Evolutionary conservation across 1,139 yeast genomes (phyloP), one percentile per base, ranked within the genome.

Genomic region (Saccharomyces hybrid): DNA sequence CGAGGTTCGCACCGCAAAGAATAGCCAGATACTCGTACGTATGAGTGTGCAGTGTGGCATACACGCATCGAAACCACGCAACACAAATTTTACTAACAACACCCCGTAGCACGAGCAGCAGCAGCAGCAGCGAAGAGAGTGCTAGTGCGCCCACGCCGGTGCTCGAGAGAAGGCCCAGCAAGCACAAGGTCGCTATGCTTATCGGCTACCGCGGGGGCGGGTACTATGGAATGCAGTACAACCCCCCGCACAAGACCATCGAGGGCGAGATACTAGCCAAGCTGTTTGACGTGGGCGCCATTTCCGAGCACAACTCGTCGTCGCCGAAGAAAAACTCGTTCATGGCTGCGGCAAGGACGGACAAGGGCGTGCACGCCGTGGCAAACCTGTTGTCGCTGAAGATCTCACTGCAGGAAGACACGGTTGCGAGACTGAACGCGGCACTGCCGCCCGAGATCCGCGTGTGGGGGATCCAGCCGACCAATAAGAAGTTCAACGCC

Each of bases 191-290:
- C 26, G 98, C 97, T 0, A 83, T 88, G 61, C 77, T 89, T 82
- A 77, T 93, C 61, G 98, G 99, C 1, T 93, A 93, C 73, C 89
- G 97, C 68, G 99, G 98, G 32, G 85, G 97, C 0, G 97, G 97
- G 0, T 93, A 90, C 70, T 95, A 89, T 70, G 99, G 99, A 4
- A 88, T 93, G 96, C 99, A 93, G 23, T 20, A 20, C 23, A 20
- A 20, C 23, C 23, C 23, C 23, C 23, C 23, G 23, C 23, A 20
- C 23, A 83, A 82, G 65, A 93, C 99, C 11, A 91, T 93, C 63
- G 99, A 93, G 70, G 93, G 91, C 8, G 98, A 88, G 52, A 66
- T 93, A n/a, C 93, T 89, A 70, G 78, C 79, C 48, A 97, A 98
- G 0, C 82, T 93, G 68, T 85, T 84, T 20, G 78, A 79, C 57